Evolutionary conservation across 305 asterid genomes (phyloP).

Genomic region (Petunia hybrid): DNA sequence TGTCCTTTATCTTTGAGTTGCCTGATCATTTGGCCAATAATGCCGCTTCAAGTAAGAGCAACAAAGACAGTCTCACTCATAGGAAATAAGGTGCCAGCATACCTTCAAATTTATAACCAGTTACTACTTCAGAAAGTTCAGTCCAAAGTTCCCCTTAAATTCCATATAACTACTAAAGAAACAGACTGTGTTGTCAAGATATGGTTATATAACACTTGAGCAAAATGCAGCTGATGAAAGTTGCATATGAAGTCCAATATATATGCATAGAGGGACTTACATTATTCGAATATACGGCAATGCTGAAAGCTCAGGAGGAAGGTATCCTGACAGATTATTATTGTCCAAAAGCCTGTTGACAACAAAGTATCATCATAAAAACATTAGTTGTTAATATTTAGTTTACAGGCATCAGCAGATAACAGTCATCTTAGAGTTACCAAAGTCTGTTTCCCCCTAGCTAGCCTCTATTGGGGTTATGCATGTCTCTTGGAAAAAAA

Average conservation of each 20-base stretch:
- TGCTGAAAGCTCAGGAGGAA: constrained; percentile 49
- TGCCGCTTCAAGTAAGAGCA: background rate
- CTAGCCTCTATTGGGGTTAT: background rate
- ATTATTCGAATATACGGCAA: constrained; percentile 45
- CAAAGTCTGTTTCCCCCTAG: too few relatives aligned
- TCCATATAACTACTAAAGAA: background rate
- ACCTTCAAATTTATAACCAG: constrained; percentile 20
- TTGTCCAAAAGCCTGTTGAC: constrained; percentile 55
- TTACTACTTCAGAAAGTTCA: background rate
- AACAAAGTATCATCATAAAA: constrained; percentile 26
- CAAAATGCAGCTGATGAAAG: constrained; percentile 13
- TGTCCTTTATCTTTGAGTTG: constrained; percentile 2
- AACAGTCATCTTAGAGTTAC: constrained; percentile 7
- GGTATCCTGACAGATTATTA: constrained; percentile 51
- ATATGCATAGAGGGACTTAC: constrained; percentile 41
- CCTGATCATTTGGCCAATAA: background rate
- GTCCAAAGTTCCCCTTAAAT: background rate
- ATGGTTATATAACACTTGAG: background rate
- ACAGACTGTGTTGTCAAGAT: background rate
- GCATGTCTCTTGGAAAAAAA: background rate
- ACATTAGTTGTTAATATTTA: background rate
- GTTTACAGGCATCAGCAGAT: background rate
- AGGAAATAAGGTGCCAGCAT: background rate
- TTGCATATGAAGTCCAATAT: background rate
- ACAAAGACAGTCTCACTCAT: background rate